Conservation (phyloP, 352 stramenopile genomes). For the Phytopythium oedochilum region DNA sequence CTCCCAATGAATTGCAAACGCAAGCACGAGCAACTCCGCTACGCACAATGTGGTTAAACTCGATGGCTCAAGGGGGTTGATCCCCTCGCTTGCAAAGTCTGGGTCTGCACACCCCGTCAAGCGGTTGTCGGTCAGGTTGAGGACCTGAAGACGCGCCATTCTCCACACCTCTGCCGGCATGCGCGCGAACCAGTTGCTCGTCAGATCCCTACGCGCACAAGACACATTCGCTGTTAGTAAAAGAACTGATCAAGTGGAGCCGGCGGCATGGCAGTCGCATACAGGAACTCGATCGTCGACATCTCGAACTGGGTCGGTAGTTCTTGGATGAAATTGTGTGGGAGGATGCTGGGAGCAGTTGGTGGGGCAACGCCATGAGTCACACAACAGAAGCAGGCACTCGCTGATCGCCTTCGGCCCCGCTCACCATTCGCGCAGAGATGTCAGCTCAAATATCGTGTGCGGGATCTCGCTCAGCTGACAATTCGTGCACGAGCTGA, state of each 20-base stretch:
- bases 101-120: slow-evolving; percentile 18
- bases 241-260: background rate
- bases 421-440: slow-evolving; percentile 23
- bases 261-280: background rate
- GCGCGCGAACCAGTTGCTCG: slow-evolving; percentile 18
- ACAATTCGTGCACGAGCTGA: slow-evolving; percentile 37
- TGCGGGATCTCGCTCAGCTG: slow-evolving; percentile 23
- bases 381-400: background rate
- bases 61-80: background rate
- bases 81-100: background rate
- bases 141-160: slow-evolving; percentile 18
- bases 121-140: slow-evolving; percentile 25
- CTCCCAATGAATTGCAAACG: background rate
- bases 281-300: slow-evolving; percentile 30
- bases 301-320: slow-evolving; percentile 28
- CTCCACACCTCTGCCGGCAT: slow-evolving; percentile 19
- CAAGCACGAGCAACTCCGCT: background rate
- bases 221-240: background rate
- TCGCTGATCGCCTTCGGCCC: too few relatives aligned
- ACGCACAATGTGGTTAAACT: slow-evolving; percentile 13
- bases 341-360: slow-evolving; percentile 8
- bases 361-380: background rate
- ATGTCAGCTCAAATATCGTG: slow-evolving; percentile 23
- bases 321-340: slow-evolving; percentile 19
- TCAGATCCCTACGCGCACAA: slow-evolving; percentile 17